Evolutionary conservation across 768 basidiomycete species (phyloP).

Genomic region (Chalciporus chontae): DNA sequence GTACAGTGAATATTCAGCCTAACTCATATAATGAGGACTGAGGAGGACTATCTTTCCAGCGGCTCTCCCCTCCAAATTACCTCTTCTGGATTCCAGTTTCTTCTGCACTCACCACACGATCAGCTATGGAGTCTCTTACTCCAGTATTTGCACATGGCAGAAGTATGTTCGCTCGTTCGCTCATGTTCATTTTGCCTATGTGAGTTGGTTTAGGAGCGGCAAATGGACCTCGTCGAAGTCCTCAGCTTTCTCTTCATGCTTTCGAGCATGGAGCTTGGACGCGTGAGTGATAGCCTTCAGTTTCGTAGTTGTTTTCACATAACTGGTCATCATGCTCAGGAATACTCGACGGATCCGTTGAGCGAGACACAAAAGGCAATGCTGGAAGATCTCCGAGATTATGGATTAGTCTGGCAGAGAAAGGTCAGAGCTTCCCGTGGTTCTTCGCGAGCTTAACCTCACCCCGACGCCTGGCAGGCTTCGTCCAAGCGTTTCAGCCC

Average conservation of each 20-base stretch:
- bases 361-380: conserved; percentile 80
- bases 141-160: conserved; percentile 83
- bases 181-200: conserved; percentile 11
- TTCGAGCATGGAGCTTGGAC: conserved; percentile 92
- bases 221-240: conserved; percentile 92
- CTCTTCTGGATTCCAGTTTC: conserved; percentile 92
- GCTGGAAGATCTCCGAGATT: conserved; percentile 89
- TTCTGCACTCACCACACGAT: conserved; percentile 89
- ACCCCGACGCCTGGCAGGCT: conserved; percentile 39
- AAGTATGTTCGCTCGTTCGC: conserved; percentile 44
- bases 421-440: conserved; percentile 45
- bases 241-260: conserved; percentile 95
- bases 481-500: conserved; percentile 85
- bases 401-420: conserved; percentile 89
- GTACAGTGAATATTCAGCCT: conserved; percentile 47
- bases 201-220: conserved; percentile 54
- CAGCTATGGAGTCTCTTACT: conserved; percentile 94
- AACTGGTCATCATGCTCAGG: conserved; percentile 43
- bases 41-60: conserved; percentile 28
- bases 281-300: conserved; percentile 44
- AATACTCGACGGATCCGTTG: conserved; percentile 82
- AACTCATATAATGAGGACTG: neutral
- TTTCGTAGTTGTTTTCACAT: neutral
- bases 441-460: conserved; percentile 8
- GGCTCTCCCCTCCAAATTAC: conserved; percentile 76